Evolutionary conservation across 352 stramenopile species (phyloP).

Genomic region (Pythium pyrilobum): DNA sequence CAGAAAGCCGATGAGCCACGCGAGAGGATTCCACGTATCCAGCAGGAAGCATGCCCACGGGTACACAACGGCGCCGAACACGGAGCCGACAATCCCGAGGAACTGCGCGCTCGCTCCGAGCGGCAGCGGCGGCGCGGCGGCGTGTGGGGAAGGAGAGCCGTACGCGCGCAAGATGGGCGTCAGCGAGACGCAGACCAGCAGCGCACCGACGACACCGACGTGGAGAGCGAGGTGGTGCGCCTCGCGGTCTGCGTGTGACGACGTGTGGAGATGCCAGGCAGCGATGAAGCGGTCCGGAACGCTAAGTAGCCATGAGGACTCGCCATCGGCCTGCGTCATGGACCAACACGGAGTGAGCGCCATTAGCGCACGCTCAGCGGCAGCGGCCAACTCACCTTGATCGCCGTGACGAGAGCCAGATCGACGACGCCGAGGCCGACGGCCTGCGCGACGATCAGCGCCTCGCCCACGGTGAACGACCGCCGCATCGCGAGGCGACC

Average conservation of each 20-base stretch:
- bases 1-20: constrained; percentile 54
- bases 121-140: constrained; percentile 29
- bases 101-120: constrained; percentile 24
- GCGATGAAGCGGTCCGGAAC: neutral
- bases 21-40: constrained; percentile 47
- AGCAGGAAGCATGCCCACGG: constrained; percentile 68
- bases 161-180: constrained; percentile 40
- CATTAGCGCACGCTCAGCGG: neutral
- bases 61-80: constrained; percentile 39
- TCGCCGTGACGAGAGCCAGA: constrained; percentile 34
- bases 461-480: constrained; percentile 77
- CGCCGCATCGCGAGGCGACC: constrained; percentile 37
- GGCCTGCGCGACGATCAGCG: constrained; percentile 55
- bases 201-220: constrained; percentile 41
- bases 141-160: constrained; percentile 35
- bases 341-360: neutral
- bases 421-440: constrained; percentile 49
- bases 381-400: constrained; percentile 25
- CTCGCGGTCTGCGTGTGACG: constrained; percentile 17
- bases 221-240: constrained; percentile 51
- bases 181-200: constrained; percentile 43
- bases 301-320: neutral
- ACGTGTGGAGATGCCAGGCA: constrained; percentile 11
- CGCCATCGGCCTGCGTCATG: neutral
- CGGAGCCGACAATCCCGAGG: constrained; percentile 20